phyloP scores from a whole-genome alignment of 2,329 filamentous ascomycete species.

The Fusarium sp. region DNA sequence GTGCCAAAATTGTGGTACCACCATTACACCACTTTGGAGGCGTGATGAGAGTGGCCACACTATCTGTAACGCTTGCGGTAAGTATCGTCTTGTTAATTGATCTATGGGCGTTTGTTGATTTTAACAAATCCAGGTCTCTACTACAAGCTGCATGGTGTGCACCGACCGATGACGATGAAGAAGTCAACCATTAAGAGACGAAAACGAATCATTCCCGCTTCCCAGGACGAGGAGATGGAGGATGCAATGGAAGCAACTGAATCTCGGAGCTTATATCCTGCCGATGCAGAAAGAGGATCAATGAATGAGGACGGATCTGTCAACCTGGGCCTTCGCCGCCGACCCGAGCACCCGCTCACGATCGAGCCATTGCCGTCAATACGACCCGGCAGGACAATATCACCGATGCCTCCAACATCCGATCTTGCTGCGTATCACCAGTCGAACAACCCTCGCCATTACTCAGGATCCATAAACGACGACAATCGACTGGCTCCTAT shows the following conservation, averaged over 20 bases:
- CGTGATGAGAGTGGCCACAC: conserved; percentile 94
- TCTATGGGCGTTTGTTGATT: conserved; percentile 18
- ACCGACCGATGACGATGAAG: conserved; percentile 98
- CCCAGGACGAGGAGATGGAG: conserved; percentile 62
- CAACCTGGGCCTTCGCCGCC: conserved; percentile 68
- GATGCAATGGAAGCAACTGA: conserved; percentile 61
- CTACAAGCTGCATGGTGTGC: conserved; percentile 93
- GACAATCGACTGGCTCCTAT: conserved; percentile 70
- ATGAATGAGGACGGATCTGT: conserved; percentile 73
- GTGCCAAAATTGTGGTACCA: conserved; percentile 97
- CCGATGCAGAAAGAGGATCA: conserved; percentile 62
- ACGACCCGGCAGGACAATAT: conserved; percentile 57
- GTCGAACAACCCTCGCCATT: conserved; percentile 53
- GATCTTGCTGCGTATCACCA: conserved; percentile 66
- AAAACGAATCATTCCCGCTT: conserved; percentile 90
- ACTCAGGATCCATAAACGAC: conserved; percentile 58
- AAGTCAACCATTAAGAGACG: conserved; percentile 96
- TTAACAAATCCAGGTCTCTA: conserved; percentile 75
- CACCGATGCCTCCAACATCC: conserved; percentile 55
- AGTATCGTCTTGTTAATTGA: conserved; percentile 50
- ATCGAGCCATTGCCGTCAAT: conserved; percentile 59
- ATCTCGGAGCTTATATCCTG: conserved; percentile 51
- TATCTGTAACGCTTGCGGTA: conserved; percentile 98
- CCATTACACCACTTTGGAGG: conserved; percentile 95
- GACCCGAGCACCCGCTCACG: conserved; percentile 57